Conservation (phyloP, 345 rosid species). For the Linum tenue region DNA sequence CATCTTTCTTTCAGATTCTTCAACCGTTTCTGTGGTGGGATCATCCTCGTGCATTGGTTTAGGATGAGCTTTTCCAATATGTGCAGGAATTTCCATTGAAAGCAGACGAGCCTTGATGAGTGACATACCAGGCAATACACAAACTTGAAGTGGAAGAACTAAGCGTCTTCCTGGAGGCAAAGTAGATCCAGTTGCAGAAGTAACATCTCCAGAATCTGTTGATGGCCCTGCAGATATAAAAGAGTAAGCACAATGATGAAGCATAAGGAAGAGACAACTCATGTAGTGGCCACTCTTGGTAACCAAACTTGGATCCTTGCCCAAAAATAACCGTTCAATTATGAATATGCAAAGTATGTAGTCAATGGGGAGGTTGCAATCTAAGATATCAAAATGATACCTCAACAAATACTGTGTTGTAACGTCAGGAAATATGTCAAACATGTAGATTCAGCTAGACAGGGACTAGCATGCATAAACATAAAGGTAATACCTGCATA, state of each 20-base stretch:
- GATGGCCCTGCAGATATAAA: slow-evolving; percentile 47
- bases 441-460: not conserved
- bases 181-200: slow-evolving; percentile 27
- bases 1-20: slow-evolving; percentile 41
- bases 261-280: not conserved
- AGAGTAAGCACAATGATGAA: not conserved
- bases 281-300: too few species aligned
- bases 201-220: slow-evolving; percentile 40
- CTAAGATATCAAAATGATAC: too few species aligned
- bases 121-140: slow-evolving; percentile 86
- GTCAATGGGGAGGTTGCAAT: too few species aligned
- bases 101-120: slow-evolving; percentile 90
- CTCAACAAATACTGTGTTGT: too few species aligned
- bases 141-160: slow-evolving; percentile 77
- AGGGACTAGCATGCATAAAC: not conserved
- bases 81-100: slow-evolving; percentile 97
- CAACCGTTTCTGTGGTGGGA: slow-evolving; percentile 27
- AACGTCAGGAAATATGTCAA: not conserved
- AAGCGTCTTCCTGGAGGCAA: slow-evolving; percentile 84
- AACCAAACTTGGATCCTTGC: too few species aligned
- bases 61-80: slow-evolving; percentile 58
- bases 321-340: too few species aligned
- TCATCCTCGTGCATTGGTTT: slow-evolving; percentile 22
- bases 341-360: too few species aligned
- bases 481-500: slow-evolving; percentile 56